Conservation (phyloP, 192 early-diverging fungal species). For the Cladochytrium replicatum region DNA sequence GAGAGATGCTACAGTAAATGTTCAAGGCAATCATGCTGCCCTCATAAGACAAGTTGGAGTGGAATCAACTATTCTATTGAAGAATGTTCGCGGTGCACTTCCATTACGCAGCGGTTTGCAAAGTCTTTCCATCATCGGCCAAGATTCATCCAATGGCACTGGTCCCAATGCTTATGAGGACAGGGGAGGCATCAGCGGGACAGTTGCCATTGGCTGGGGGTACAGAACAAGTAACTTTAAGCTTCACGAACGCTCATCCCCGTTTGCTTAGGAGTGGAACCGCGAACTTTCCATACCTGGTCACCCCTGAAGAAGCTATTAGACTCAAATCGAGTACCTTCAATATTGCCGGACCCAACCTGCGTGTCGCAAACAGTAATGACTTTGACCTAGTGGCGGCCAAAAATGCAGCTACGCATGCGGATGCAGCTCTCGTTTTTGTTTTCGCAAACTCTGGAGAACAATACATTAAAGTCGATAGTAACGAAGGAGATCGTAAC, state of each 20-base stretch:
- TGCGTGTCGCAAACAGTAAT: neutral
- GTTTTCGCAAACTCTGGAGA: neutral
- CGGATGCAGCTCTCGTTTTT: conserved; percentile 1
- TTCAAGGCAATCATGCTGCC: conserved; percentile 5
- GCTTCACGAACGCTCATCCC: too few relatives aligned
- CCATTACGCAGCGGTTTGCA: conserved; percentile 1
- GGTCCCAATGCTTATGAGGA: conserved; percentile 1
- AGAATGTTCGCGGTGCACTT: conserved; percentile 7
- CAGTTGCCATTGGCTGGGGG: neutral
- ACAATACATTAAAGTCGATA: conserved; percentile 4
- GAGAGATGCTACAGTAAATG: conserved; percentile 10
- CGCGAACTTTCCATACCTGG: conserved; percentile 7
- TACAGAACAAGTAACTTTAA: too few relatives aligned
- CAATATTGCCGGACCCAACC: neutral
- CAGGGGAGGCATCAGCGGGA: neutral
- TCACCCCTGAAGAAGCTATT: conserved; percentile 1
- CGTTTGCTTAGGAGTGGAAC: too few relatives aligned
- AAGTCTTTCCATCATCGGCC: conserved; percentile 12
- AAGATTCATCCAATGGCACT: conserved; percentile 7
- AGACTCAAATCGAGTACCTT: neutral
- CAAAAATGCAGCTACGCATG: neutral
- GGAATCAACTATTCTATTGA: conserved; percentile 14
- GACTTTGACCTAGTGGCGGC: neutral
- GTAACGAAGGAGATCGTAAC: conserved; percentile 30
- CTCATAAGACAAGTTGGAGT: conserved; percentile 5